Evolutionary conservation across 306 rosid species (phyloP), one percentile per base, ranked within the genome.

Genomic region (Rosa multiflora): DNA sequence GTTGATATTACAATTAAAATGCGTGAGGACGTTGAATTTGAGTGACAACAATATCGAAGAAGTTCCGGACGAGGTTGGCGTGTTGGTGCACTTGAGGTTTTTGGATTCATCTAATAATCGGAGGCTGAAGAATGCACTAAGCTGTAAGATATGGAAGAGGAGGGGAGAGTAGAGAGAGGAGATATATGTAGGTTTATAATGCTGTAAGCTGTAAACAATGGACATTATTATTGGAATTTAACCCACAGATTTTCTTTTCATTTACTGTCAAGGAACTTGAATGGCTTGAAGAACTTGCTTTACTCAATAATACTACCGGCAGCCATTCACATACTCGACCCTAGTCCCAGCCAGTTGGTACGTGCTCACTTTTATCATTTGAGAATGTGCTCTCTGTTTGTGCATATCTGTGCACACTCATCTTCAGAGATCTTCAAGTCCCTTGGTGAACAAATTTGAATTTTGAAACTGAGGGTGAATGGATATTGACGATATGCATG

Each of bases 231-330:
- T n/a, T n/a, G 40, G 46, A 55, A 44, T 67, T 13, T 63, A 66
- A 55, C 39, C 42, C 11, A 17, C 70, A 9, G 4, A 32, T 35
- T 66, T 46, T 77, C 43, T 44, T 8, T 81, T 83, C 72, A 43
- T 77, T 56, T 84, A 95, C 98, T 87, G 53, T 73, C 70, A 84
- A 85, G 82, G 99, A 95, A 83, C 91, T 92, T 37, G 97, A 88
- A 78, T 82, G 93, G 85, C 99, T 95, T 51, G 93, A 93, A 89
- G 92, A 93, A 80, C 94, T 95, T 78, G 86, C 93, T 79, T 82
- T 84, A 62, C 86, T 93, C 76, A 90, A 81, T 62, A 82, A 85
- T 85, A 72, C 80, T 37, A 70, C 87, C 56, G 72, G 86, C 76
- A 85, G 82, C 76, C 96, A 89, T 21, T 83, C 87, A 78, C 85